Evolutionary conservation across 2,329 filamentous ascomycete species (phyloP), one percentile per base, ranked within the genome.

Genomic region (Shiraia bambusicola): DNA sequence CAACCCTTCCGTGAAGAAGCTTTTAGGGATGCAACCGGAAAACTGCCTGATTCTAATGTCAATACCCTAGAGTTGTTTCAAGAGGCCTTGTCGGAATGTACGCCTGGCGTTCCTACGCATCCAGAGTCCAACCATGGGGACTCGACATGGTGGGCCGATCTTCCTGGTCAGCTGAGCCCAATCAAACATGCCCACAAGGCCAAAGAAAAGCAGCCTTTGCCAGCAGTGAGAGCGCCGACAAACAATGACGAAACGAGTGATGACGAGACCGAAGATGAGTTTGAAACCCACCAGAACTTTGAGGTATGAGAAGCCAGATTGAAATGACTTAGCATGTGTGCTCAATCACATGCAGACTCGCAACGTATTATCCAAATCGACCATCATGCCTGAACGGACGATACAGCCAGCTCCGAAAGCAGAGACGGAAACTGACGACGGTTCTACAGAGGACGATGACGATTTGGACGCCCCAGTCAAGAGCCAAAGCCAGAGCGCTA

Each of bases 1-100:
- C 73, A 71, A 5, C 63, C 66, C 8, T 84, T 84, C 48, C 70
- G 81, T 44, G 70, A 76, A 49, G 51, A 65, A 14, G 45, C 52
- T 3, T 82, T 79, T 76, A 59, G 45, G 33, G 34, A 54, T 16
- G 54, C 59, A 8, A 66, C 62, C 1, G 54, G 40, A 10, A 50
- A 59, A 29, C 38, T 65, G 45, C 36, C 42, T 3, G 50, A 62
- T 25, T 41, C 45, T 8, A 35, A 58, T 15, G 37, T 65, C 13
- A 65, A 53, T 24, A 60, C 61, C 2, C 40, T 66, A n/a, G 59
- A 49, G 14, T 39, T 66, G 33, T 67, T 67, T 42, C 62, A 65
- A 34, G 60, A 67, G 44, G 62, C 60, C 7, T 44, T 67, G 3
- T 55, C 53, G 4, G 49, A 64, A 28, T 64, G 54, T 26, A 57